phyloP scores from a whole-genome alignment of 2,329 filamentous ascomycete genomes.

The Pseudovirgaria hyperparasitica region DNA sequence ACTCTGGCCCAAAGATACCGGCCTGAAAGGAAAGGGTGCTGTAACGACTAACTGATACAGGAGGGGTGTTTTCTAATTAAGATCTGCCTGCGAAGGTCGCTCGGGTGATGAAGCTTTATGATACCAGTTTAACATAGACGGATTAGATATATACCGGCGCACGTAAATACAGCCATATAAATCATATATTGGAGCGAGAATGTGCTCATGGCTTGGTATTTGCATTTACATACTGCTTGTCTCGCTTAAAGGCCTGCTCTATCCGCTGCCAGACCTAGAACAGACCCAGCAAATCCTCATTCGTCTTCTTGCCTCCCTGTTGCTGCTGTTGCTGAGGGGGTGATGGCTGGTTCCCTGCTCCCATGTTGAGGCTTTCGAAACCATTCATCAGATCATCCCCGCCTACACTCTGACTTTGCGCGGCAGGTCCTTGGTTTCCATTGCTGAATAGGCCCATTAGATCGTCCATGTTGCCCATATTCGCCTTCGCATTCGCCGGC shows the following conservation, averaged over 20 bases:
- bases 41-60: neutral
- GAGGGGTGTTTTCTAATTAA: too few relatives aligned
- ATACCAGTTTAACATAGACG: too few relatives aligned
- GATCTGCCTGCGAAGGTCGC: too few relatives aligned
- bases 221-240: too few relatives aligned
- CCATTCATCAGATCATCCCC: constrained; percentile 65
- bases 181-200: too few relatives aligned
- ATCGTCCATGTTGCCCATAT: constrained; percentile 61
- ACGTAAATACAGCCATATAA: too few relatives aligned
- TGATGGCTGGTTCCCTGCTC: constrained; percentile 49
- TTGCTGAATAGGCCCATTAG: constrained; percentile 59
- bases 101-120: neutral
- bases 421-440: constrained; percentile 25
- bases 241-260: neutral
- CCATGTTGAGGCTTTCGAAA: constrained; percentile 69
- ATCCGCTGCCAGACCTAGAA: constrained; percentile 26
- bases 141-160: too few relatives aligned
- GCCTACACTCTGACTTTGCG: constrained; percentile 23
- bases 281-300: constrained; percentile 43
- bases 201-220: too few relatives aligned
- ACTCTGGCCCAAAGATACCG: too few relatives aligned
- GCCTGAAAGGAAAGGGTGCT: neutral
- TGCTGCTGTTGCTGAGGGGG: constrained; percentile 47
- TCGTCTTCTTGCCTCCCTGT: constrained; percentile 41
- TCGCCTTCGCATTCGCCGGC: constrained; percentile 33